phyloP scores from a whole-genome alignment of 257 asterid genomes.

The Sherardia arvensis region DNA sequence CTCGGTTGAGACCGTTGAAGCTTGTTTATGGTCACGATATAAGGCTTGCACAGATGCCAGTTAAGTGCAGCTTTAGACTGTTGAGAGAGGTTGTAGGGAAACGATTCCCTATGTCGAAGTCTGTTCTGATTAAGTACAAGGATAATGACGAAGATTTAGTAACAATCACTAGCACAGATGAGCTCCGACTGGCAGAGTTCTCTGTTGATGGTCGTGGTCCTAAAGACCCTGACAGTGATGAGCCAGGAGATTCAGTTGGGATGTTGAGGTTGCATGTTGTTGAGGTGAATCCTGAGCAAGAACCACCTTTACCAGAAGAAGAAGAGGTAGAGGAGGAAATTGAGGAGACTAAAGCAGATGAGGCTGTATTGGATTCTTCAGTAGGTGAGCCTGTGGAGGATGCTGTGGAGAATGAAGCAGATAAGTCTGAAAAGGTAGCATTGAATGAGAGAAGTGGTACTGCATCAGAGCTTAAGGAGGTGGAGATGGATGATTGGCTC shows the following conservation, averaged over 20 bases:
- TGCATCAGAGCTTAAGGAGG: slow-evolving; percentile 62
- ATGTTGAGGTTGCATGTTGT: slow-evolving; percentile 78
- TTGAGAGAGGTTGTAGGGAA: slow-evolving; percentile 65
- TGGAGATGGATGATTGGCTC: slow-evolving; percentile 97
- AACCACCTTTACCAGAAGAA: slow-evolving; percentile 70
- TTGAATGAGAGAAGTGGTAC: slow-evolving; percentile 38
- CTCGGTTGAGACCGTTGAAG: slow-evolving; percentile 60
- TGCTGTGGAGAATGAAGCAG: slow-evolving; percentile 42
- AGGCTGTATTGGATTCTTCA: slow-evolving; percentile 40
- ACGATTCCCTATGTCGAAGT: slow-evolving; percentile 79
- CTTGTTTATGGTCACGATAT: slow-evolving; percentile 94
- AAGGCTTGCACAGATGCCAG: slow-evolving; percentile 86
- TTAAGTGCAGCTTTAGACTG: slow-evolving; percentile 50
- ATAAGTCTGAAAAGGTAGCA: slow-evolving; percentile 29
- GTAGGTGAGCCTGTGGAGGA: slow-evolving; percentile 37
- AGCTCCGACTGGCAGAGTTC: slow-evolving; percentile 73
- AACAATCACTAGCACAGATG: slow-evolving; percentile 66
- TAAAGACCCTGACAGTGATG: slow-evolving; percentile 41
- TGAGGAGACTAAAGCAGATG: slow-evolving; percentile 40
- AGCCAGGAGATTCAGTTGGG: slow-evolving; percentile 31
- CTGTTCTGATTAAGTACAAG: slow-evolving; percentile 69
- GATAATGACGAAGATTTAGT: slow-evolving; percentile 83
- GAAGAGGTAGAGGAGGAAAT: slow-evolving; percentile 54
- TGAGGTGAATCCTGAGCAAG: slow-evolving; percentile 95
- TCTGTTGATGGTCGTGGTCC: slow-evolving; percentile 38